phyloP scores from a whole-genome alignment of 306 rosid species.

The Pueraria montana region DNA sequence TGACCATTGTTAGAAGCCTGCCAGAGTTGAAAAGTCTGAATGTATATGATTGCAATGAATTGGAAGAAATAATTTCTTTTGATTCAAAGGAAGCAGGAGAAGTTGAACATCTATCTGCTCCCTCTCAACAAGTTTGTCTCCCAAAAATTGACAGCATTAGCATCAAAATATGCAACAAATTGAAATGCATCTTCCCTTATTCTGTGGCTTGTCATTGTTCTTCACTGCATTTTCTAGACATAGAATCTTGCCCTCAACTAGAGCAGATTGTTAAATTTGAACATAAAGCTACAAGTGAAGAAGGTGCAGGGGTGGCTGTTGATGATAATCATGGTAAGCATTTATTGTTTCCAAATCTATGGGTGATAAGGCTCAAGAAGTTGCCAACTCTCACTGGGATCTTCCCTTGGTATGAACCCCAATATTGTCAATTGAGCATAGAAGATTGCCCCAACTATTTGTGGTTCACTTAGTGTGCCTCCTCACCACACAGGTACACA shows the following conservation, averaged over 20 bases:
- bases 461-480: not conserved
- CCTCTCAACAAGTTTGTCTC: slow-evolving; percentile 2
- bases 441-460: slow-evolving; percentile 16
- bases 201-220: not conserved
- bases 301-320: not conserved
- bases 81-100: not conserved
- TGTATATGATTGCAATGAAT: not conserved
- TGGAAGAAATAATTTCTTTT: slow-evolving; percentile 3
- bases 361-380: not conserved
- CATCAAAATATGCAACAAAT: not conserved
- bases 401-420: not conserved
- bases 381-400: slow-evolving; percentile 2
- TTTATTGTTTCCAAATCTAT: not conserved
- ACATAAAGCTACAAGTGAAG: not conserved
- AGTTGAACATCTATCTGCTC: not conserved
- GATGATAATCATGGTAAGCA: not conserved
- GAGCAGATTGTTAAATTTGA: slow-evolving; percentile 27
- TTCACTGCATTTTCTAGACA: not conserved
- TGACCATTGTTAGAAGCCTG: not conserved
- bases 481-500: not conserved
- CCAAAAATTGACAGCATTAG: not conserved
- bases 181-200: slow-evolving; percentile 17
- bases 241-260: slow-evolving; percentile 7
- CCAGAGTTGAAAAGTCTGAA: not conserved
- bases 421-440: not conserved